These are phyloP conservation scores for Schizothecium vesticola DNA, from an alignment of 495 filamentous ascomycete species.

Conservation along the genomic window DNA sequence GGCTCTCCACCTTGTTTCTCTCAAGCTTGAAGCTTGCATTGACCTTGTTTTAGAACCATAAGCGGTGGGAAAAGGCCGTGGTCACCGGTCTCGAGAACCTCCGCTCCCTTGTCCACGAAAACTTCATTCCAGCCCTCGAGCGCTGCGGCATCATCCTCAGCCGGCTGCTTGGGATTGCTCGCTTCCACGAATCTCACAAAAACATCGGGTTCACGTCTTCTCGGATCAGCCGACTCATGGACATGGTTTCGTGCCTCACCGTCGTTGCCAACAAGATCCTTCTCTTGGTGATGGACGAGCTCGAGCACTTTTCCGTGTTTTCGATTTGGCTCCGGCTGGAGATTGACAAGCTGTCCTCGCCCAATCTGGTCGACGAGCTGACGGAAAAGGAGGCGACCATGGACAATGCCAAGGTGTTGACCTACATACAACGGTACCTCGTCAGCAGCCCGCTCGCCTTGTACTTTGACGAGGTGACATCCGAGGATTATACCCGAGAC, in stretches of 20 bases:
- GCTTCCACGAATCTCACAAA: conserved; percentile 65
- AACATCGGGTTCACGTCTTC: conserved; percentile 56
- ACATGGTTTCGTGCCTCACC: conserved; percentile 69
- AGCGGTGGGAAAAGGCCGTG: conserved; percentile 90
- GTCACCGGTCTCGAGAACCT: conserved; percentile 70
- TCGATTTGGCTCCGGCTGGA: conserved; percentile 80
- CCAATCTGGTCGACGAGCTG: conserved; percentile 44
- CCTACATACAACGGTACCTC: conserved; percentile 49
- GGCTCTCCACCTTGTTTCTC: not conserved
- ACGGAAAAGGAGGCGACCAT: conserved; percentile 51
- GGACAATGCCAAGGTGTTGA: conserved; percentile 48
- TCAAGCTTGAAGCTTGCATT: not conserved
- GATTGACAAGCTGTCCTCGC: conserved; percentile 58
- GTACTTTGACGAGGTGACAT: conserved; percentile 34
- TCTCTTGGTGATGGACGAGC: conserved; percentile 65
- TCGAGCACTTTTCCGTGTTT: conserved; percentile 72
- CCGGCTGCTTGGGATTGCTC: conserved; percentile 78
- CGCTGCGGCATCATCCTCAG: conserved; percentile 76
- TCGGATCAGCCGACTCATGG: conserved; percentile 50
- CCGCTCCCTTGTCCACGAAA: conserved; percentile 72
- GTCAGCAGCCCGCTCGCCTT: conserved; percentile 39
- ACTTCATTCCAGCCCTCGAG: conserved; percentile 81
- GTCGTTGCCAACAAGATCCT: conserved; percentile 71
- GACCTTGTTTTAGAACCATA: conserved; percentile 63
- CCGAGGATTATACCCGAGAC: conserved; percentile 26